Conservation (phyloP, 1,139 yeast species). For the Suhomyces panamericanus region DNA sequence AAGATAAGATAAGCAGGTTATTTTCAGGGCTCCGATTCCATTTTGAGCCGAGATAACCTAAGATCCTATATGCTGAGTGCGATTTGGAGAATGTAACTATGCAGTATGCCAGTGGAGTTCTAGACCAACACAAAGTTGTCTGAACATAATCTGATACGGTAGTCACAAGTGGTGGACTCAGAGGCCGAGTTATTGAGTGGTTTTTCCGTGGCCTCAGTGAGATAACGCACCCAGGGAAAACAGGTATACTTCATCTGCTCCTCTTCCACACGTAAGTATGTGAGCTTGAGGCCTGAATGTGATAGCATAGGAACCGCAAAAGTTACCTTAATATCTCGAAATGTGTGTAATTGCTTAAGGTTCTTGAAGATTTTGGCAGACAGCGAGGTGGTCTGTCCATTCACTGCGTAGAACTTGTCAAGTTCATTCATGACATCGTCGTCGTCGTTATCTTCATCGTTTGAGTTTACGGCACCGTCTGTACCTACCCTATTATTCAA, state of each 20-base stretch:
- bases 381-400: slow-evolving; percentile 36
- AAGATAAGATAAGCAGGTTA: slow-evolving; percentile 11
- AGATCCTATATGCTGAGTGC: no score
- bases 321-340: slow-evolving; percentile 31
- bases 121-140: slow-evolving; percentile 9
- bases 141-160: slow-evolving; percentile 33
- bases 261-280: slow-evolving; percentile 44
- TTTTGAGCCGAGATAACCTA: background rate
- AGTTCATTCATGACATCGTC: slow-evolving; percentile 31
- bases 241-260: slow-evolving; percentile 45
- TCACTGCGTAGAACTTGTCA: slow-evolving; percentile 46
- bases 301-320: slow-evolving; percentile 46
- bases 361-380: slow-evolving; percentile 17
- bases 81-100: background rate
- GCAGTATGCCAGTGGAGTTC: slow-evolving; percentile 3
- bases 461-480: background rate
- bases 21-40: slow-evolving; percentile 8
- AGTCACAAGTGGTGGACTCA: slow-evolving; percentile 20
- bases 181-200: background rate
- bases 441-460: slow-evolving; percentile 14
- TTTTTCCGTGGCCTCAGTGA: slow-evolving; percentile 28
- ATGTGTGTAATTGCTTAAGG: slow-evolving; percentile 18
- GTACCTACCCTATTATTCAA: slow-evolving; percentile 7
- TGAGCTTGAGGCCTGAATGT: slow-evolving; percentile 44
- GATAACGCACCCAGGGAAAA: slow-evolving; percentile 50